Conservation (phyloP, 2,329 filamentous ascomycete genomes). For the Zasmidium citrigriseum region DNA sequence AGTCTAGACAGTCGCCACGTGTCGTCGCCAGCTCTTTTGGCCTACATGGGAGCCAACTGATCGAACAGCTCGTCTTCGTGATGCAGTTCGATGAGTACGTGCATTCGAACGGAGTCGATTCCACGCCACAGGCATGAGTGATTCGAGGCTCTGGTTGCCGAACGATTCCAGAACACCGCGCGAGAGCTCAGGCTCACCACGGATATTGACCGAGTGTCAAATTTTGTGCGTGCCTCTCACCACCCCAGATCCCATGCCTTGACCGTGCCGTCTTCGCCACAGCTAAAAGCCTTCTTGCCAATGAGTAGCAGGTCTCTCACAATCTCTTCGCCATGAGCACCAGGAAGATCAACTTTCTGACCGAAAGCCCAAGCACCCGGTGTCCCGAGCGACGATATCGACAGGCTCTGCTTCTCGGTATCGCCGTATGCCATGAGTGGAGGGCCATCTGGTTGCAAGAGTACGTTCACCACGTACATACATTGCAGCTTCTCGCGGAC, state of each 20-base stretch:
- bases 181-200: too few species aligned
- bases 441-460: slow-evolving; percentile 44
- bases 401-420: slow-evolving; percentile 30
- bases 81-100: too few species aligned
- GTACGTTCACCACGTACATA: slow-evolving; percentile 72
- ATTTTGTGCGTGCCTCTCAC: background rate
- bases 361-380: slow-evolving; percentile 32
- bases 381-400: slow-evolving; percentile 27
- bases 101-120: too few species aligned
- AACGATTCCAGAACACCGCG: too few species aligned
- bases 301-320: slow-evolving; percentile 47
- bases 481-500: slow-evolving; percentile 65
- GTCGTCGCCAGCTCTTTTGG: too few species aligned
- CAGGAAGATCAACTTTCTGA: slow-evolving; percentile 35
- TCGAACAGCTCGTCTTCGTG: too few species aligned
- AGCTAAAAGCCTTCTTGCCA: slow-evolving; percentile 41
- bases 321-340: slow-evolving; percentile 51
- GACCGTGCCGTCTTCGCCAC: slow-evolving; percentile 52
- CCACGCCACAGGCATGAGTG: too few species aligned
- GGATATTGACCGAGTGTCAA: too few species aligned
- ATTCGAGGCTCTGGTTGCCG: too few species aligned
- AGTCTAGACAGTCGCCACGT: too few species aligned
- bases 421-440: slow-evolving; percentile 35
- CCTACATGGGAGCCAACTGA: too few species aligned
- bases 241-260: slow-evolving; percentile 42